Base-by-base conservation (phyloP, 2,329 filamentous ascomycete genomes). In the Emmonsia crescens region DNA sequence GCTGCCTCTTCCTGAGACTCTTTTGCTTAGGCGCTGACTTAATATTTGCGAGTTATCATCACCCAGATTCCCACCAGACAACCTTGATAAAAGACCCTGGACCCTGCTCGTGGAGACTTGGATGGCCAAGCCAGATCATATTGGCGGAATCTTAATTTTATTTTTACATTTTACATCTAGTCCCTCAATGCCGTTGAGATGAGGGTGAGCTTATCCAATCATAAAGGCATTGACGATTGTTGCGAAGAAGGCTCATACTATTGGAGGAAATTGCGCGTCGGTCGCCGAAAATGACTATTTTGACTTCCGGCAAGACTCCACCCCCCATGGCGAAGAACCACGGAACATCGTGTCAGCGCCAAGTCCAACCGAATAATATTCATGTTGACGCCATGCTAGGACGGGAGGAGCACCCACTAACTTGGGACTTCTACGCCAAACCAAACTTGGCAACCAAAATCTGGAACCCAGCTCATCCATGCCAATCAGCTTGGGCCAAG, bases 251-350 rank as follows among this genome's bases (percentile, higher is more conserved):
- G 8, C 31, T n/a, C 19, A 21, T 21, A n/a, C n/a, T 40, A 56
- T 56, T 57, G 55, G 38, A 29, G 21, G 21, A 31, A 27, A 9
- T 33, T 40, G 52, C 33, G 40, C 55, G 14, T 14, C 24, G 14
- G 12, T 57, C 21, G 55, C 24, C 21, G 31, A 40, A 52, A 52
- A 31, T 29, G 55, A 24, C 36, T 27, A 38, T 19, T 46, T 60
- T 42, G 49, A 60, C 48, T 54, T 60, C 59, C 59, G 48, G 59
- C 46, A 60, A 49, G 59, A 40, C 59, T 42, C 59, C 48, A 54
- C 48, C 33, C n/a, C 12, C 31, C 44, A 8, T 10, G 10, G 12
- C 27, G 9, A 4, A 40, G 48, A 54, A 60, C 58, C 58, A 19
- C 31, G 58, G 46, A 24, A 60, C 58, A 27, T 40, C 21, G 3